Evolutionary conservation across 805 yeast species (phyloP).

Genomic region (Millerozyma miso): DNA sequence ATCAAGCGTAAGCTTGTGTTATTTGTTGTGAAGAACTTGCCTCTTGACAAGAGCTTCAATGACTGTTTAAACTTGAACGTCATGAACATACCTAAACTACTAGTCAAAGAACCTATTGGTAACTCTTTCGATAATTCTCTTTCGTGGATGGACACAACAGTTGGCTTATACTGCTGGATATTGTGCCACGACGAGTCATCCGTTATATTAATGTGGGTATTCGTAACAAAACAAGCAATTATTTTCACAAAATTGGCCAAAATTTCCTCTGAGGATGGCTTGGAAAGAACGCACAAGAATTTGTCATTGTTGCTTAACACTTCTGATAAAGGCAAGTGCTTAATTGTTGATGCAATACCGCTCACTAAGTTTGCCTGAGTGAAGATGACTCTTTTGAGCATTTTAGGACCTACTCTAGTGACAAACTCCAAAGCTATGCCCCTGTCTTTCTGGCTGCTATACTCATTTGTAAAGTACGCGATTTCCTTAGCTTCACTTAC

Average conservation of each 20-base stretch:
- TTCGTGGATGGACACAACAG: conserved; percentile 28
- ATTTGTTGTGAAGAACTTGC: conserved; percentile 36
- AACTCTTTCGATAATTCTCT: conserved; percentile 16
- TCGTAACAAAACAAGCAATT: conserved; percentile 35
- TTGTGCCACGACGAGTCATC: conserved; percentile 8
- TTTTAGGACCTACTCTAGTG: conserved; percentile 8
- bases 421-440: conserved; percentile 31
- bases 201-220: conserved; percentile 20
- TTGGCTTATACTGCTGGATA: conserved; percentile 16
- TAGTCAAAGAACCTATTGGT: conserved; percentile 5
- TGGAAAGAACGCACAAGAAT: conserved; percentile 16
- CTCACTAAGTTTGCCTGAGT: conserved; percentile 52
- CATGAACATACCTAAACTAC: conserved; percentile 10
- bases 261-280: conserved; percentile 18
- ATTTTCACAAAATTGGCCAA: conserved; percentile 32
- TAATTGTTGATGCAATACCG: conserved; percentile 48
- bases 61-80: conserved; percentile 30
- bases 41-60: conserved; percentile 43
- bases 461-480: conserved; percentile 23
- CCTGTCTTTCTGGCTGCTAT: conserved; percentile 29
- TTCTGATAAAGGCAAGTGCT: conserved; percentile 41
- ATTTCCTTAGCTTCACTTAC: conserved; percentile 4
- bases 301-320: conserved; percentile 24
- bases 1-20: conserved; percentile 36
- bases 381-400: conserved; percentile 23